phyloP scores from a whole-genome alignment of 192 early-diverging fungal genomes.

The Podila minutissima region DNA sequence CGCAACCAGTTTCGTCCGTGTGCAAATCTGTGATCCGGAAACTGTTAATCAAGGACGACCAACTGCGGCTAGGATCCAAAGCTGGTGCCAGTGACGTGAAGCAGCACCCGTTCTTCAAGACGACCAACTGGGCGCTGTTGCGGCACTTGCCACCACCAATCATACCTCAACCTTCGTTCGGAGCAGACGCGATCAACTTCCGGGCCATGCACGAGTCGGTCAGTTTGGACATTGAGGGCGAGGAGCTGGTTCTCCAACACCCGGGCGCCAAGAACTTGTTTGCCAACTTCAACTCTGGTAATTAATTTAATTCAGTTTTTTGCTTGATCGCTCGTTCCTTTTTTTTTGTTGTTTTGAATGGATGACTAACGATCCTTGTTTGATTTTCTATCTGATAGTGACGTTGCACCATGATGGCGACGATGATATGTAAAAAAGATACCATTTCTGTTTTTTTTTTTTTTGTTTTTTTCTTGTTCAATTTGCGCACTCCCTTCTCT shows the following conservation, averaged over 20 bases:
- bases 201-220: slow-evolving; percentile 71
- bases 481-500: not conserved
- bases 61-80: slow-evolving; percentile 85
- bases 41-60: slow-evolving; percentile 92
- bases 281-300: slow-evolving; percentile 72
- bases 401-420: slow-evolving; percentile 69
- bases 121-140: slow-evolving; percentile 92
- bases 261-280: slow-evolving; percentile 62
- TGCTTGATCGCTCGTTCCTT: not conserved
- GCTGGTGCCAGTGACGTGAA: slow-evolving; percentile 97
- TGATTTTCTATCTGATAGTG: slow-evolving; percentile 50
- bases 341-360: not conserved
- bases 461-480: not conserved
- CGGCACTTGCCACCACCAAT: slow-evolving; percentile 90
- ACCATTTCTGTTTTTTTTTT: not conserved
- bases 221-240: slow-evolving; percentile 75
- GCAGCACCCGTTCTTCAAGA: slow-evolving; percentile 90
- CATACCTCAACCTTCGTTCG: slow-evolving; percentile 69
- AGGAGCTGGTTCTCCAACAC: slow-evolving; percentile 54
- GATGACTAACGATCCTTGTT: not conserved
- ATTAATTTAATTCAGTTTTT: not conserved
- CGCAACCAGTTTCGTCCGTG: slow-evolving; percentile 44
- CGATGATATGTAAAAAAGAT: slow-evolving; percentile 44
- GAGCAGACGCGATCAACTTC: slow-evolving; percentile 78
- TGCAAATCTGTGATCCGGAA: slow-evolving; percentile 86